A percentile compares a stretch with the other conserved stretches of the same genome.
These are phyloP conservation scores for Phylloporus sp. DNA, from an alignment of 768 basidiomycete species.

Conservation along the genomic window DNA sequence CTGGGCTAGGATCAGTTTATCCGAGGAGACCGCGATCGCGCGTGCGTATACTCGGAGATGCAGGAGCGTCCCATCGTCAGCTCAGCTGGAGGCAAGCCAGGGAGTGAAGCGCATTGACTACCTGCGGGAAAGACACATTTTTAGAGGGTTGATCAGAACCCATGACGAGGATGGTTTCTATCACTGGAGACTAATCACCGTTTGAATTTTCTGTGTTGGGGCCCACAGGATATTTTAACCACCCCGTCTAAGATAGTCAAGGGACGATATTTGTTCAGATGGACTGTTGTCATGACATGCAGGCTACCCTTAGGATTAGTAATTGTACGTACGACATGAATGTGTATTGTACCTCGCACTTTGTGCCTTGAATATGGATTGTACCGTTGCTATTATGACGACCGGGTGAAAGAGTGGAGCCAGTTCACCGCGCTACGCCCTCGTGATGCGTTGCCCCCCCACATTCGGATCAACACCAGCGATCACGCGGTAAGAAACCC, in stretches of 20 bases:
- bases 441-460: not conserved
- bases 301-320: not conserved
- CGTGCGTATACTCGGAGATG: conserved; percentile 36
- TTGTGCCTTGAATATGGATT: not conserved
- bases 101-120: conserved; percentile 41
- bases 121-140: conserved; percentile 30
- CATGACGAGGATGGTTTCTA: conserved; percentile 28
- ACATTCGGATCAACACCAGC: not conserved
- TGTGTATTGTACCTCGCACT: too few relatives aligned
- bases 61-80: conserved; percentile 26
- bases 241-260: not conserved
- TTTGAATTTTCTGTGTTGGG: too few relatives aligned
- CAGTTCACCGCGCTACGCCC: too few relatives aligned
- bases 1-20: conserved; percentile 28
- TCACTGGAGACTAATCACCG: conserved; percentile 29
- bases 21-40: conserved; percentile 29
- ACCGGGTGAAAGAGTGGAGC: not conserved
- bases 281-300: conserved; percentile 1
- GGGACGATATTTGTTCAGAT: not conserved
- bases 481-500: not conserved
- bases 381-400: not conserved
- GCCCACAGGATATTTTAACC: too few relatives aligned
- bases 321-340: not conserved
- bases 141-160: conserved; percentile 34
- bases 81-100: conserved; percentile 30